These are phyloP conservation scores for Oryza nivara DNA, from an alignment of 176 grass and related monocot species.

Conservation along the genomic window DNA sequence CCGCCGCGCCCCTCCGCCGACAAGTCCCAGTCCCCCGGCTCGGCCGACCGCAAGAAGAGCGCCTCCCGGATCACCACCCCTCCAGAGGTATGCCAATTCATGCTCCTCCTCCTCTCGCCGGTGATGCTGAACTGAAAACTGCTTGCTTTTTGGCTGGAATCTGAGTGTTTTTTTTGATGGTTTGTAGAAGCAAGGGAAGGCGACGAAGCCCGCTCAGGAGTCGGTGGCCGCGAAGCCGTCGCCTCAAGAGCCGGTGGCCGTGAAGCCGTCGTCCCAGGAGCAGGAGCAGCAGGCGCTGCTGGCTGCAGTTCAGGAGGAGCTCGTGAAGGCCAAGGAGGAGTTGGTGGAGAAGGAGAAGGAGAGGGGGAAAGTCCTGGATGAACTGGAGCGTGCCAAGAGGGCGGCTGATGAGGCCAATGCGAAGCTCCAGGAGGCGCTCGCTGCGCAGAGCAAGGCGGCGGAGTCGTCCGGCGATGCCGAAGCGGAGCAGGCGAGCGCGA, in stretches of 20 bases:
- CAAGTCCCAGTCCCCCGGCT: conserved; percentile 59
- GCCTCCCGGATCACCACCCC: conserved; percentile 48
- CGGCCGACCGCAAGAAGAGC: conserved; percentile 59
- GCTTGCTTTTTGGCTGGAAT: conserved; percentile 26
- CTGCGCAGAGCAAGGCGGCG: conserved; percentile 42
- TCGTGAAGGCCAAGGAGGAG: conserved; percentile 63
- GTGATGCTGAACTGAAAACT: neutral
- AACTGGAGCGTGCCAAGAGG: conserved; percentile 64
- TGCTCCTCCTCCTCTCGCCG: neutral
- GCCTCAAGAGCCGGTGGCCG: neutral
- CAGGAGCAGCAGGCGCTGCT: conserved; percentile 66
- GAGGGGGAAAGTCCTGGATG: conserved; percentile 54
- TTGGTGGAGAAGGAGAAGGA: conserved; percentile 69
- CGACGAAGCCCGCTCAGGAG: conserved; percentile 41
- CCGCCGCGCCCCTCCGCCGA: conserved; percentile 35
- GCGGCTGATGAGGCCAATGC: conserved; percentile 62
- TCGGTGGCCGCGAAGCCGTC: conserved; percentile 40
- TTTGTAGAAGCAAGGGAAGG: conserved; percentile 63
- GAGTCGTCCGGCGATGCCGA: conserved; percentile 20
- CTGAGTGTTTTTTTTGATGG: neutral
- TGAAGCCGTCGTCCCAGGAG: conserved; percentile 15
- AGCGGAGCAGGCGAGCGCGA: conserved; percentile 39
- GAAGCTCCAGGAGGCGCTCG: conserved; percentile 62
- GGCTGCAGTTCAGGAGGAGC: conserved; percentile 50
- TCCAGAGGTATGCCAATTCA: conserved; percentile 39